These are phyloP conservation scores for Pascua guehoae DNA, from an alignment of 1,284 basidiomycete species.

Conservation along the genomic window DNA sequence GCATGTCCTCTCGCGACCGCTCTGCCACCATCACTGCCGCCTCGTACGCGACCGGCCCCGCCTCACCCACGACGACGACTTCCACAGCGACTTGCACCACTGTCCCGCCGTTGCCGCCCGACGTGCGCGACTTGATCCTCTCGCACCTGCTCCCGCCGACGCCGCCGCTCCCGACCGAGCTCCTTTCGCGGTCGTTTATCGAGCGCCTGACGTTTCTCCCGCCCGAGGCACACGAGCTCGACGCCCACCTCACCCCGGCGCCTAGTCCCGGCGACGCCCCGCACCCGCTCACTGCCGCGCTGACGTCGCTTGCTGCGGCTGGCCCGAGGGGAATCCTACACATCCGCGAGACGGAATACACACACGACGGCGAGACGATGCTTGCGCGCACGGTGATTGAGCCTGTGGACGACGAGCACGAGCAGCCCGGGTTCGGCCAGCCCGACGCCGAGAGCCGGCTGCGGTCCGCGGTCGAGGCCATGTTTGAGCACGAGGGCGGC, in stretches of 20 bases:
- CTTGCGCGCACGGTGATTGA: conserved; percentile 8
- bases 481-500: conserved; percentile 16
- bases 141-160: conserved; percentile 41
- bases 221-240: conserved; percentile 29
- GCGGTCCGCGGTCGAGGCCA: conserved; percentile 3
- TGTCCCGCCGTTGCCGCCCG: conserved; percentile 22
- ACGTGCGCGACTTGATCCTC: conserved; percentile 32
- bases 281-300: conserved; percentile 11
- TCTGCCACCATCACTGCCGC: too few relatives aligned
- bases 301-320: neutral
- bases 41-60: too few relatives aligned
- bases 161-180: conserved; percentile 32
- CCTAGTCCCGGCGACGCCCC: conserved; percentile 12
- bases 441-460: neutral
- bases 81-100: too few relatives aligned
- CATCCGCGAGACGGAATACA: conserved; percentile 12
- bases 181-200: conserved; percentile 33
- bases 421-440: neutral
- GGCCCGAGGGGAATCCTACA: neutral
- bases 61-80: too few relatives aligned
- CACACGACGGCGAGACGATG: conserved; percentile 17
- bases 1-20: too few relatives aligned
- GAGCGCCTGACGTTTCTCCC: conserved; percentile 44
- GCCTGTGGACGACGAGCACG: conserved; percentile 6
- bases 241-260: conserved; percentile 40